A percentile compares a stretch with the other conserved stretches of the same genome.
phyloP scores from a whole-genome alignment of 768 basidiomycete species.

The Kwoniella mangroviensis region DNA sequence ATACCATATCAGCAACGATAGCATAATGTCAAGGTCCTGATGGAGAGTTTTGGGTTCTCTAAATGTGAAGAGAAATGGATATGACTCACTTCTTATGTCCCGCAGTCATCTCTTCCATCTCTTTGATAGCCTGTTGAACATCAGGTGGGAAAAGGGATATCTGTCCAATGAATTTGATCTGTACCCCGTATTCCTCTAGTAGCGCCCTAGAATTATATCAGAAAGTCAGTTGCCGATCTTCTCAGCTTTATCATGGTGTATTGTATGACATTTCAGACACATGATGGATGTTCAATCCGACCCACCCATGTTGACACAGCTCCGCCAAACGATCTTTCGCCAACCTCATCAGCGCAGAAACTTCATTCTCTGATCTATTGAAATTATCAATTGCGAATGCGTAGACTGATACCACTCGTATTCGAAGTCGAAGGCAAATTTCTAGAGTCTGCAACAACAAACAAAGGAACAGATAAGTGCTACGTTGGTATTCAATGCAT shows the following conservation, averaged over 20 bases:
- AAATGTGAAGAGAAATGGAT: background rate
- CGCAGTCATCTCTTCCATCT: slow-evolving; percentile 77
- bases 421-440: slow-evolving; percentile 76
- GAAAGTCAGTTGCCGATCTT: no score
- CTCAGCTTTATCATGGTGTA: no score
- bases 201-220: slow-evolving; percentile 65
- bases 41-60: no score
- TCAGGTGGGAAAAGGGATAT: slow-evolving; percentile 74
- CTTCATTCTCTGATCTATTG: slow-evolving; percentile 81
- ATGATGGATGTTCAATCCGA: slow-evolving; percentile 11
- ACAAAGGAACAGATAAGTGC: no score
- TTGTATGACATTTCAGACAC: background rate
- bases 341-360: slow-evolving; percentile 83
- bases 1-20: background rate
- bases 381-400: slow-evolving; percentile 99
- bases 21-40: no score
- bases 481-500: background rate
- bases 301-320: slow-evolving; percentile 79
- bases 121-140: slow-evolving; percentile 70
- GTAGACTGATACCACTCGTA: slow-evolving; percentile 88
- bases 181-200: slow-evolving; percentile 78
- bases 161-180: slow-evolving; percentile 80
- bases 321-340: slow-evolving; percentile 78
- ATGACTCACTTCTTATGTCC: slow-evolving; percentile 69
- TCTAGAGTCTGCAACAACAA: slow-evolving; percentile 70